Base-by-base conservation (phyloP, 495 filamentous ascomycete species). In the Penicillium macrosclerotiorum region DNA sequence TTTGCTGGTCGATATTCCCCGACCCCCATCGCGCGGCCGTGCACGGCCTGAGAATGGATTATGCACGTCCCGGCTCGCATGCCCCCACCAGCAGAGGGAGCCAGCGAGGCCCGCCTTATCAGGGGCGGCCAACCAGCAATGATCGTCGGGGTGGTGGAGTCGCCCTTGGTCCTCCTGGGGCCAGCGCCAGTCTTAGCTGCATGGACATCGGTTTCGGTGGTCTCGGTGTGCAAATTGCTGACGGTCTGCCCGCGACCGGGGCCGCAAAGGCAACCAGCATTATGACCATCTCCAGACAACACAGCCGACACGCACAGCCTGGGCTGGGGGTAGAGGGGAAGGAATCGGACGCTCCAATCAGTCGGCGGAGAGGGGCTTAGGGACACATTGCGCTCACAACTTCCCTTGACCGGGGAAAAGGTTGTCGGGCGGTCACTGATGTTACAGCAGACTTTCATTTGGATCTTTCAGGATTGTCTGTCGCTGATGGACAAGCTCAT, bases 1-100 rank as follows among this genome's bases (percentile, higher is more conserved):
- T 45, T 49, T 55, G 52, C 49, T 43, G 35, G 23, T 51, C 39
- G 29, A 55, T 53, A 59, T 53, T 47, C 42, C 45, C 49, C 56
- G 47, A 47, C 44, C 19, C 37, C 34, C 30, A 45, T 26, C 8
- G 31, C 26, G 16, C 22, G 18, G 24, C 14, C 24, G 26, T 22
- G 40, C 27, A 23, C 40, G 18, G 13, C 40, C 22, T 12, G 33
- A 22, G 13, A 12, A 27, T 7, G 11, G n/a, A 13, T 7, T 8
- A 29, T 49, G 38, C 26, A 31, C 24, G 32, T 37, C 46, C 46
- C 46, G 46, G 8, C 2, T 4, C 2, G 18, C 18, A 5, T 37
- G 19, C 34, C 34, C 34, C 34, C 19, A 17, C 26, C 42, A 27
- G 23, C 40, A 30, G 39, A 17, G 25, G 38, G 8, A 14, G 16